Conservation (phyloP, 2,329 filamentous ascomycete genomes). For the Hymenoscyphus infarciens region DNA sequence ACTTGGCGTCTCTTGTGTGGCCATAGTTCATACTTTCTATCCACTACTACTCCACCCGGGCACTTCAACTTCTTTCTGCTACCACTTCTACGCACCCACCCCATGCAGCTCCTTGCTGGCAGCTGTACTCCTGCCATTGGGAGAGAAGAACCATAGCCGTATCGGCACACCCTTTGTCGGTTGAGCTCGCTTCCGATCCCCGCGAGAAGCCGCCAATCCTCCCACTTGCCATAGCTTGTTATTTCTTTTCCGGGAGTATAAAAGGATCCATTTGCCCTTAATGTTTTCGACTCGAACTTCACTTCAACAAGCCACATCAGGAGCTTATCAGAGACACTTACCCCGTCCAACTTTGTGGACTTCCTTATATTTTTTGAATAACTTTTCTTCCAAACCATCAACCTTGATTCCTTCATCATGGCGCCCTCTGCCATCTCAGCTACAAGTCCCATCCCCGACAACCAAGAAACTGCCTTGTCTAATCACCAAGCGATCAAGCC, state of each 20-base stretch:
- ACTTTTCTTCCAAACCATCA: not conserved
- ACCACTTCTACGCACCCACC: not conserved
- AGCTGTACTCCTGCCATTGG: not conserved
- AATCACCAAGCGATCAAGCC: not conserved
- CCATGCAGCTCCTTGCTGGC: not conserved
- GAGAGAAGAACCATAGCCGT: not conserved
- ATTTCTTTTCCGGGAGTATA: not conserved
- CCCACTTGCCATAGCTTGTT: not conserved
- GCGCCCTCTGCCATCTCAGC: conserved; percentile 4
- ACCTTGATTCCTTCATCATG: conserved; percentile 1
- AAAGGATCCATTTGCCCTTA: not conserved
- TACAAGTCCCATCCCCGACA: no score
- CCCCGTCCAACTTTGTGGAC: not conserved
- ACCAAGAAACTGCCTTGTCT: not conserved
- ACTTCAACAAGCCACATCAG: not conserved
- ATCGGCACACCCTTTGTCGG: not conserved
- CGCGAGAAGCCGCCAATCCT: not conserved
- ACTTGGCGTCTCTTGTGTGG: no score
- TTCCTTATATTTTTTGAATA: not conserved
- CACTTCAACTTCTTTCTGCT: not conserved
- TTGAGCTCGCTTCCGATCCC: not conserved
- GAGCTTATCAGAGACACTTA: not conserved
- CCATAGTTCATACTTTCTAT: not conserved
- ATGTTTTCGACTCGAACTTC: not conserved
- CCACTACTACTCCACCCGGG: not conserved